phyloP scores from a whole-genome alignment of 2,329 filamentous ascomycete species.

The Calonectria montana region DNA sequence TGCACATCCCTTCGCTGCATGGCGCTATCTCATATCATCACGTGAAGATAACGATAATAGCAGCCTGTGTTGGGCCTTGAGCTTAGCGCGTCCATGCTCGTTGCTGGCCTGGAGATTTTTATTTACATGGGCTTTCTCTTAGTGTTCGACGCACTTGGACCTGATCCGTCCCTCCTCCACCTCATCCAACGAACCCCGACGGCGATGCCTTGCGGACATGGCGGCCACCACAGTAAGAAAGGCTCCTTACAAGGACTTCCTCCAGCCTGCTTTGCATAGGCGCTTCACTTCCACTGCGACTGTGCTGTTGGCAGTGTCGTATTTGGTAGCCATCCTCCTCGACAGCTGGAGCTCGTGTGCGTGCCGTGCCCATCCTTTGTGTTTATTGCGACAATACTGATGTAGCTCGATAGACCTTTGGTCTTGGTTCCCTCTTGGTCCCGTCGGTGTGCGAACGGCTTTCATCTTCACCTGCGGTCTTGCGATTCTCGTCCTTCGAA shows the following conservation, averaged over 20 bases:
- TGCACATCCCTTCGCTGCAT: constrained; percentile 3
- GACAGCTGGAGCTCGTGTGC: constrained; percentile 76
- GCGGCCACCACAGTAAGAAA: constrained; percentile 65
- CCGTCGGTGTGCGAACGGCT: constrained; percentile 77
- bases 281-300: constrained; percentile 84
- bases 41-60: constrained; percentile 45
- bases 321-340: constrained; percentile 76
- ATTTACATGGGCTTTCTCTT: constrained; percentile 43
- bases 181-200: constrained; percentile 33
- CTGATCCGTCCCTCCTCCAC: constrained; percentile 19
- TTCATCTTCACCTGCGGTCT: constrained; percentile 83
- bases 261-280: constrained; percentile 88
- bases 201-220: constrained; percentile 63
- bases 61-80: constrained; percentile 16
- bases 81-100: constrained; percentile 36
- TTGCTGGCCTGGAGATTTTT: constrained; percentile 50
- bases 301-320: constrained; percentile 77
- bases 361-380: constrained; percentile 48
- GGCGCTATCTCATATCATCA: constrained; percentile 37
- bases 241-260: constrained; percentile 84
- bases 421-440: constrained; percentile 87
- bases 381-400: constrained; percentile 19
- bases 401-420: constrained; percentile 72
- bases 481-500: constrained; percentile 84
- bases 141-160: constrained; percentile 2